phyloP scores from a whole-genome alignment of 2,329 filamentous ascomycete genomes.

The Zasmidium cellare region DNA sequence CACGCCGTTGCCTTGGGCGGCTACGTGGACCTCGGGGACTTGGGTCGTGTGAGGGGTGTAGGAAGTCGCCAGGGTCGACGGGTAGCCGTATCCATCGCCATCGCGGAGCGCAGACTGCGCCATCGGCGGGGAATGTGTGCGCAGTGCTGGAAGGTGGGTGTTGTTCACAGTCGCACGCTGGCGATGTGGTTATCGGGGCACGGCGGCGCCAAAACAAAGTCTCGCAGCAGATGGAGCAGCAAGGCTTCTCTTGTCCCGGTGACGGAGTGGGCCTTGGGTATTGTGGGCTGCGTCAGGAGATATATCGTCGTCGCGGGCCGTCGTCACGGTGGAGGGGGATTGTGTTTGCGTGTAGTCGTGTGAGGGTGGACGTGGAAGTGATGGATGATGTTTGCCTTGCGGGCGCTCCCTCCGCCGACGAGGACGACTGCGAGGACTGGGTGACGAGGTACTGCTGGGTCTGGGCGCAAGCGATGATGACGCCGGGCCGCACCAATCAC shows the following conservation, averaged over 20 bases:
- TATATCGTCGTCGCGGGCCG: neutral
- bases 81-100: conserved; percentile 10
- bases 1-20: conserved; percentile 1
- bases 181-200: conserved; percentile 17
- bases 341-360: neutral
- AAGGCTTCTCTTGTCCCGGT: neutral
- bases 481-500: too few species aligned
- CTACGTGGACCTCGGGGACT: conserved; percentile 8
- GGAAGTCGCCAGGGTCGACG: conserved; percentile 20
- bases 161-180: conserved; percentile 16
- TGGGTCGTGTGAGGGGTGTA: conserved; percentile 14
- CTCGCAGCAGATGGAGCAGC: neutral
- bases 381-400: neutral
- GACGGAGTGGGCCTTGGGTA: neutral
- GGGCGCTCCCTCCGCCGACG: too few species aligned
- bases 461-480: too few species aligned
- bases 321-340: neutral
- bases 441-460: too few species aligned
- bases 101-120: conserved; percentile 27
- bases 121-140: conserved; percentile 23
- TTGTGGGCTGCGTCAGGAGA: neutral
- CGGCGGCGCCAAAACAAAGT: conserved; percentile 11
- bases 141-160: conserved; percentile 2
- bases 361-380: neutral
- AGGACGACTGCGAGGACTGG: too few species aligned